Percentiles rank a stretch among this genome's conserved stretches.
phyloP scores from a whole-genome alignment of 1,284 basidiomycete species.

The Exobasidium rhododendri region DNA sequence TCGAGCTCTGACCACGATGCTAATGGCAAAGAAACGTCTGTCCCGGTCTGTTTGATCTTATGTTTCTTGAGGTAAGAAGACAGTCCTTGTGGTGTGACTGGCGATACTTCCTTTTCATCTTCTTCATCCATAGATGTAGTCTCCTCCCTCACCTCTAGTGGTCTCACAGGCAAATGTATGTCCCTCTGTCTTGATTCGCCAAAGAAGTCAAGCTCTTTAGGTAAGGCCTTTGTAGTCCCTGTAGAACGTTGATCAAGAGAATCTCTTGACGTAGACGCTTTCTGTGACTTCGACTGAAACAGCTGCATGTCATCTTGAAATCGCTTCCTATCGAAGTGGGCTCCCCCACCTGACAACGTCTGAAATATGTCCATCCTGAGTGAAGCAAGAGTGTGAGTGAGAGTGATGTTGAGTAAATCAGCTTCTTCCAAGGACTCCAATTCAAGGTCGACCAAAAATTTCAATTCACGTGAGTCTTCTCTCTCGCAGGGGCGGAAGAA shows the following conservation, averaged over 20 bases:
- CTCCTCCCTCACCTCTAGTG: slow-evolving; percentile 16
- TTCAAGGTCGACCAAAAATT: too few relatives aligned
- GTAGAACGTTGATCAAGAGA: neutral
- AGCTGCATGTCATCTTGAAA: slow-evolving; percentile 71
- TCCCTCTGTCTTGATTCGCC: slow-evolving; percentile 56
- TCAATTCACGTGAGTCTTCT: neutral
- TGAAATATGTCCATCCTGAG: slow-evolving; percentile 53
- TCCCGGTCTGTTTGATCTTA: slow-evolving; percentile 55
- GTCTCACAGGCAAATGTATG: too few relatives aligned
- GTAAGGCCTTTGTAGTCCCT: slow-evolving; percentile 28
- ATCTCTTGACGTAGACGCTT: neutral
- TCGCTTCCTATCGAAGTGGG: slow-evolving; percentile 69
- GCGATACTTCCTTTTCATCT: slow-evolving; percentile 13
- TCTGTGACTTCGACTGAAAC: slow-evolving; percentile 58
- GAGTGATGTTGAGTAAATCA: neutral
- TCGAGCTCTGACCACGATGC: slow-evolving; percentile 49
- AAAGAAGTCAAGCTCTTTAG: slow-evolving; percentile 41
- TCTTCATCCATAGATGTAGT: neutral
- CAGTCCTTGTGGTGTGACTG: slow-evolving; percentile 38
- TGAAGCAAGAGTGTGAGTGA: neutral
- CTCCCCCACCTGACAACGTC: slow-evolving; percentile 41
- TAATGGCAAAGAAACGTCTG: slow-evolving; percentile 55
- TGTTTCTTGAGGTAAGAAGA: slow-evolving; percentile 37
- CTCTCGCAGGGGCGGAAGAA: too few relatives aligned
- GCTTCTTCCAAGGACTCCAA: too few relatives aligned